Conservation (phyloP, 2,329 filamentous ascomycete genomes). For the Claviceps arundinis region DNA sequence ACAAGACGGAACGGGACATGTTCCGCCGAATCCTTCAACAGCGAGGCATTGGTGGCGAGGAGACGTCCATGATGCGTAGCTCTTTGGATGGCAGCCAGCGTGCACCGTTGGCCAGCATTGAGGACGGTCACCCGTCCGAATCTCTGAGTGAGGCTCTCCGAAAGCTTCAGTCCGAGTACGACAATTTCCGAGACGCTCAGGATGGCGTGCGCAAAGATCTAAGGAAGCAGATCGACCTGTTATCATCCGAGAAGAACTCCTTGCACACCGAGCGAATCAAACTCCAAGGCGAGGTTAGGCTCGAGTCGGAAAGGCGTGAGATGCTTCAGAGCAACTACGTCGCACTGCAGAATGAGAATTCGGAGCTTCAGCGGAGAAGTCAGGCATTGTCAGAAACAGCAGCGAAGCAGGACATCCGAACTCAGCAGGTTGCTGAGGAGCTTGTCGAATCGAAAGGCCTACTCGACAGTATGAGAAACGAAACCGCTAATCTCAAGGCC, state of each 20-base stretch:
- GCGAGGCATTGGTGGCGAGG: constrained; percentile 44
- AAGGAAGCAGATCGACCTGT: constrained; percentile 68
- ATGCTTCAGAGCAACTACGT: constrained; percentile 82
- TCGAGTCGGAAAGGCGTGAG: constrained; percentile 73
- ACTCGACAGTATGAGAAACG: constrained; percentile 76
- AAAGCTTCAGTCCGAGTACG: constrained; percentile 80
- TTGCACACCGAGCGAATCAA: constrained; percentile 74
- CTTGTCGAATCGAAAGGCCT: constrained; percentile 73
- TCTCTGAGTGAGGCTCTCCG: constrained; percentile 64
- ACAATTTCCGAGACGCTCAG: constrained; percentile 78
- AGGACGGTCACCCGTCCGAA: constrained; percentile 41
- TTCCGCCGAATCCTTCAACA: constrained; percentile 90
- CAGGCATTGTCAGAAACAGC: constrained; percentile 66
- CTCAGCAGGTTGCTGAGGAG: constrained; percentile 86
- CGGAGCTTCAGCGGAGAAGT: constrained; percentile 71
- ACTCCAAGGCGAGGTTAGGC: constrained; percentile 64
- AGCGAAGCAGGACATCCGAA: constrained; percentile 79
- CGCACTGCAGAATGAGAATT: constrained; percentile 73
- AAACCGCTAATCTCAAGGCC: constrained; percentile 84
- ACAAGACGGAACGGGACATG: constrained; percentile 92
- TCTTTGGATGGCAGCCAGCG: constrained; percentile 47
- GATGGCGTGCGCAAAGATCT: constrained; percentile 68
- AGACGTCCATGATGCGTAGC: constrained; percentile 57
- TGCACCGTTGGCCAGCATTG: constrained; percentile 44
- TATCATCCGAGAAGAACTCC: constrained; percentile 70